Conservation (phyloP, 2,329 filamentous ascomycete species). For the Colletotrichum tropicale region DNA sequence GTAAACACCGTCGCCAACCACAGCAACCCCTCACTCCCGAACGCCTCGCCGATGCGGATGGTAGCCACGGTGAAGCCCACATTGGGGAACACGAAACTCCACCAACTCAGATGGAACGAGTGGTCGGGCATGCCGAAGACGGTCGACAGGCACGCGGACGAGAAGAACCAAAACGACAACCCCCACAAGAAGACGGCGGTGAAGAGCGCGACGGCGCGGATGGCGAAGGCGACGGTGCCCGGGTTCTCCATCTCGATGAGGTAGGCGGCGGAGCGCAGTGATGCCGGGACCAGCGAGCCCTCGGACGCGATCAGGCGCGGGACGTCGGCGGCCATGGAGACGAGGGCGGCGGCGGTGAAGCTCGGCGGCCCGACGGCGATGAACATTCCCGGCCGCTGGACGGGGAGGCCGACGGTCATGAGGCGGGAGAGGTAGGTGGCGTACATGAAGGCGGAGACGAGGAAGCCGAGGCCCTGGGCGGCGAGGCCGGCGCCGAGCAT, state of each 20-base stretch:
- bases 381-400: conserved; percentile 65
- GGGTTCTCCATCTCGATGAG: conserved; percentile 9
- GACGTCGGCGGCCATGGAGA: conserved; percentile 9
- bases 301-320: conserved; percentile 3
- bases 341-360: conserved; percentile 43
- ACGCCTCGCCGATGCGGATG: conserved; percentile 52
- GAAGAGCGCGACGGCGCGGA: conserved; percentile 8
- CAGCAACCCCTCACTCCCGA: conserved; percentile 50
- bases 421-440: conserved; percentile 63
- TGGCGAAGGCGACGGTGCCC: conserved; percentile 5
- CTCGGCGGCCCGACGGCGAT: conserved; percentile 66
- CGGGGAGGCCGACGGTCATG: conserved; percentile 60
- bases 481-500: conserved; percentile 63
- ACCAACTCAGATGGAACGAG: conserved; percentile 56
- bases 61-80: conserved; percentile 59
- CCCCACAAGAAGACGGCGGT: conserved; percentile 34
- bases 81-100: conserved; percentile 66
- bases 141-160: conserved; percentile 51
- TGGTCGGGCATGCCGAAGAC: conserved; percentile 32
- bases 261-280: conserved; percentile 4
- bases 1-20: conserved; percentile 56
- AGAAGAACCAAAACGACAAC: conserved; percentile 51
- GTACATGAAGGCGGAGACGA: conserved; percentile 64
- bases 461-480: conserved; percentile 65
- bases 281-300: background rate